Percentiles rank a stretch among this genome's conserved stretches.
These are phyloP conservation scores for Sedum album DNA, from an alignment of 164 flowering plant species.

Conservation along the genomic window DNA sequence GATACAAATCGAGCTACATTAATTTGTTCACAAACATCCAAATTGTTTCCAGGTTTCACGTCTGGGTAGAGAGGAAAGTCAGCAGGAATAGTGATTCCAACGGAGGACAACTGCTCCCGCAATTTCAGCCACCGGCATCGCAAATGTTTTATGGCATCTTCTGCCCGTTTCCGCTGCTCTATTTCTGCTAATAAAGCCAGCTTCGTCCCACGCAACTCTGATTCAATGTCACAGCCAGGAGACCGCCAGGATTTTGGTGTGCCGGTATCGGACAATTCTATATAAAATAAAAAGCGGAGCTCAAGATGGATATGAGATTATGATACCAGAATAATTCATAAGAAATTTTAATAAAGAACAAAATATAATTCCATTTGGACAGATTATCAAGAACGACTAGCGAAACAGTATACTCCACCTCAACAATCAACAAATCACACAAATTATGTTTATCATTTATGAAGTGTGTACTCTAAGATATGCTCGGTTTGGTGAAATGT, in stretches of 20 bases:
- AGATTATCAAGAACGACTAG: not conserved
- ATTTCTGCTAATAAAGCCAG: slow-evolving; percentile 64
- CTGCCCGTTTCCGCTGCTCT: slow-evolving; percentile 79
- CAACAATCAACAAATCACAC: not conserved
- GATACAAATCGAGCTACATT: slow-evolving; percentile 57
- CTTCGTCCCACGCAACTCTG: slow-evolving; percentile 60
- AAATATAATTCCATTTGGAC: not conserved
- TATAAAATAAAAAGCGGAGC: slow-evolving; percentile 3
- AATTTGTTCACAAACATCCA: slow-evolving; percentile 46
- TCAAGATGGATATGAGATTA: not conserved
- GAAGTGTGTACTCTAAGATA: not conserved
- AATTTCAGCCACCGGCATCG: slow-evolving; percentile 57
- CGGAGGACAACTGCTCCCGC: slow-evolving; percentile 35
- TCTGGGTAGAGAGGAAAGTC: slow-evolving; percentile 22
- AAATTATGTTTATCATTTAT: not conserved
- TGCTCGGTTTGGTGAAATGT: not conserved
- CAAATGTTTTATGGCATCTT: slow-evolving; percentile 48
- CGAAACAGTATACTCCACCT: not conserved
- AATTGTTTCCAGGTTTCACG: slow-evolving; percentile 25
- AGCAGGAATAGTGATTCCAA: slow-evolving; percentile 51
- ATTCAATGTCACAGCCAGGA: slow-evolving; percentile 35
- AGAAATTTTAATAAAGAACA: not conserved
- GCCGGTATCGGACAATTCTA: slow-evolving; percentile 67
- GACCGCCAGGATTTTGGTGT: slow-evolving; percentile 15
- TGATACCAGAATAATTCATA: not conserved